Conservation (phyloP, 2,329 filamentous ascomycete species). For the Xylaria hypoxylon region DNA sequence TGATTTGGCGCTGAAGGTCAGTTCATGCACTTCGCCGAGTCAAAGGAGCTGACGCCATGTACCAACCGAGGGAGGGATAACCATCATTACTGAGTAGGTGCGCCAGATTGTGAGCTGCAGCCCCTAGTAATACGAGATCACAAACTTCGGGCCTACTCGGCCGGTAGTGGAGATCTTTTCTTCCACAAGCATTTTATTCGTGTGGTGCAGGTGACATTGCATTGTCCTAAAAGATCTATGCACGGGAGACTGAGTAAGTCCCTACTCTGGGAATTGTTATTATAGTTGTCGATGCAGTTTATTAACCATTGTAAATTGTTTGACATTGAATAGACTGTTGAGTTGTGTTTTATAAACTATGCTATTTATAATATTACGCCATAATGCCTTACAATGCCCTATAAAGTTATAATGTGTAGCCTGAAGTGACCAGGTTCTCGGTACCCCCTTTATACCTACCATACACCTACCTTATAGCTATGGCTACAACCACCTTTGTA, state of each 20-base stretch:
- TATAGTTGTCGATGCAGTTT: neutral
- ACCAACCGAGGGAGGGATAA: too few relatives aligned
- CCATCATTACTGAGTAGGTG: constrained; percentile 11
- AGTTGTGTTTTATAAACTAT: too few relatives aligned
- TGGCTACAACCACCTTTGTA: too few relatives aligned
- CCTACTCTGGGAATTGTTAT: neutral
- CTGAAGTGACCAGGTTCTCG: constrained; percentile 9
- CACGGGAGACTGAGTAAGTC: neutral
- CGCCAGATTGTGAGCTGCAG: constrained; percentile 12
- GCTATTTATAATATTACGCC: too few relatives aligned
- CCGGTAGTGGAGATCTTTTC: neutral
- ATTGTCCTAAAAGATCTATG: neutral
- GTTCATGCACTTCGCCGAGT: neutral
- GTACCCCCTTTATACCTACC: neutral
- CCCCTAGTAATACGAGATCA: constrained; percentile 28
- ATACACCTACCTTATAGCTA: too few relatives aligned
- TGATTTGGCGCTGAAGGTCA: neutral
- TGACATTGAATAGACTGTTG: neutral
- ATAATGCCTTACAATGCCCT: too few relatives aligned
- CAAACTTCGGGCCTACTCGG: constrained; percentile 13
- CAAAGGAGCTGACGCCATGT: constrained; percentile 12
- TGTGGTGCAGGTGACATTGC: constrained; percentile 7
- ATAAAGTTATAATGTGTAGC: too few relatives aligned
- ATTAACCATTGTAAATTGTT: neutral
- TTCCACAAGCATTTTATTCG: neutral